A percentile compares a stretch with the other conserved stretches of the same genome.
Evolutionary conservation across 2,329 filamentous ascomycete genomes (phyloP).

Genomic region (Penicillium sp.): DNA sequence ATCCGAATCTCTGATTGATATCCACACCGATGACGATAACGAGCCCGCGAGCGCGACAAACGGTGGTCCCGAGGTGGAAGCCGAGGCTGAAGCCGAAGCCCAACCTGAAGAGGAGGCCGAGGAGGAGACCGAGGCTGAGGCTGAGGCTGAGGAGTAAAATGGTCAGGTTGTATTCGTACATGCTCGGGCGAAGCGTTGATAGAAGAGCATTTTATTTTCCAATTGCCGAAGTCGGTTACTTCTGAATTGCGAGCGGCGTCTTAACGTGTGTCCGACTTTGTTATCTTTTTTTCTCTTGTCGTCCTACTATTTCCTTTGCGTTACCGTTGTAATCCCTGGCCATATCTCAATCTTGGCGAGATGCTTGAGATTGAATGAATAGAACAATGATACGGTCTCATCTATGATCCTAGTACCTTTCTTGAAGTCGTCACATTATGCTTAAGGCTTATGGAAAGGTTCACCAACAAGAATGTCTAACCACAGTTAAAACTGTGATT

Average conservation of each 20-base stretch:
- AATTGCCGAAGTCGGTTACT: slow-evolving; percentile 19
- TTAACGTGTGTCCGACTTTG: slow-evolving; percentile 28
- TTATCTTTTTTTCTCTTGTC: slow-evolving; percentile 12
- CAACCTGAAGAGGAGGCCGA: slow-evolving; percentile 16
- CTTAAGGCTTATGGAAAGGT: not conserved
- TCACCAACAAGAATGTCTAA: not conserved
- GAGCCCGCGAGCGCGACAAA: slow-evolving; percentile 34
- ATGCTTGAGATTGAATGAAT: slow-evolving; percentile 10
- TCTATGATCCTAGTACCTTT: not conserved
- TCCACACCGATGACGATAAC: slow-evolving; percentile 35
- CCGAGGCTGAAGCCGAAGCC: slow-evolving; percentile 21
- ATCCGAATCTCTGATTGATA: slow-evolving; percentile 44
- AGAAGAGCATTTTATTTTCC: slow-evolving; percentile 20
- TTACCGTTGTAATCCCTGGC: slow-evolving; percentile 19
- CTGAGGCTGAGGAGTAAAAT: slow-evolving; percentile 25
- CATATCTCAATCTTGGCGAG: slow-evolving; percentile 13
- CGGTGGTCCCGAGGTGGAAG: slow-evolving; percentile 32
- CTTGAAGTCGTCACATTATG: slow-evolving; percentile 10
- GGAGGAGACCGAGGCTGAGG: slow-evolving; percentile 10
- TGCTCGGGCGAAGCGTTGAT: slow-evolving; percentile 20
- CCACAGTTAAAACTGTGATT: no score
- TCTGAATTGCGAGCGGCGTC: slow-evolving; percentile 29
- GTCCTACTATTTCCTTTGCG: slow-evolving; percentile 7
- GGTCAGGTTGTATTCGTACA: slow-evolving; percentile 17
- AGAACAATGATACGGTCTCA: slow-evolving; percentile 7